These are phyloP conservation scores for Boletus patriciae DNA, from an alignment of 768 basidiomycete species.

Conservation along the genomic window DNA sequence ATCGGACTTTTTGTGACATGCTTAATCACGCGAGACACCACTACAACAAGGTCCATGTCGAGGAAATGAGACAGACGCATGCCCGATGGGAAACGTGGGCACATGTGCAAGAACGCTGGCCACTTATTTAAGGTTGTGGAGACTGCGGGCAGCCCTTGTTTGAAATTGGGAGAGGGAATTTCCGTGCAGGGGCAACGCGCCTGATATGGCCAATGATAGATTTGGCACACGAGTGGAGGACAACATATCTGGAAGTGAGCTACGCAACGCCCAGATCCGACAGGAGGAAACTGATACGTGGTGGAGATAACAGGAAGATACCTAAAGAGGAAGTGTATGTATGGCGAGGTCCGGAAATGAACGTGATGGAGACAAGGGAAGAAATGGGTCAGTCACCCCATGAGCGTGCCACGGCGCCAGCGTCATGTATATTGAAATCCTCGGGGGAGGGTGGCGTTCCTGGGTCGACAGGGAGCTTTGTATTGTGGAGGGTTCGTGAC, in stretches of 20 bases:
- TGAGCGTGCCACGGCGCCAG: slow-evolving; percentile 36
- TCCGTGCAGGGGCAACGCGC: slow-evolving; percentile 12
- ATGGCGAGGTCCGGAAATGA: slow-evolving; percentile 34
- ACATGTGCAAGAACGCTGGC: slow-evolving; percentile 9
- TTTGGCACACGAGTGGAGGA: slow-evolving; percentile 25
- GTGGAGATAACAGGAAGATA: slow-evolving; percentile 35
- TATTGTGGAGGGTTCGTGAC: slow-evolving; percentile 8
- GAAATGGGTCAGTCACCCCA: slow-evolving; percentile 32
- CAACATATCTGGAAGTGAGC: slow-evolving; percentile 29
- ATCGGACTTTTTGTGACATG: slow-evolving; percentile 1
- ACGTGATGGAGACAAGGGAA: slow-evolving; percentile 21
- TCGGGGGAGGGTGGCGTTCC: slow-evolving; percentile 23
- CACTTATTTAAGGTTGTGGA: slow-evolving; percentile 18
- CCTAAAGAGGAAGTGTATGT: slow-evolving; percentile 21
- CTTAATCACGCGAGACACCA: slow-evolving; percentile 4
- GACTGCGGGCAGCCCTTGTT: slow-evolving; percentile 12
- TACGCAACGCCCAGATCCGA: slow-evolving; percentile 32
- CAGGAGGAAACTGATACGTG: slow-evolving; percentile 25
- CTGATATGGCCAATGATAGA: slow-evolving; percentile 12
- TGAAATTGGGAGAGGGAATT: slow-evolving; percentile 25
- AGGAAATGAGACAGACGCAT: slow-evolving; percentile 22
- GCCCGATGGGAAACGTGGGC: slow-evolving; percentile 10
- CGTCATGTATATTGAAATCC: slow-evolving; percentile 30
- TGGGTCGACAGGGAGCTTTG: slow-evolving; percentile 11
- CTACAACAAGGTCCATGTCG: slow-evolving; percentile 24